Evolutionary conservation across 768 basidiomycete genomes (phyloP), one percentile per base, ranked within the genome.

Genomic region (Auriculariales sp.): DNA sequence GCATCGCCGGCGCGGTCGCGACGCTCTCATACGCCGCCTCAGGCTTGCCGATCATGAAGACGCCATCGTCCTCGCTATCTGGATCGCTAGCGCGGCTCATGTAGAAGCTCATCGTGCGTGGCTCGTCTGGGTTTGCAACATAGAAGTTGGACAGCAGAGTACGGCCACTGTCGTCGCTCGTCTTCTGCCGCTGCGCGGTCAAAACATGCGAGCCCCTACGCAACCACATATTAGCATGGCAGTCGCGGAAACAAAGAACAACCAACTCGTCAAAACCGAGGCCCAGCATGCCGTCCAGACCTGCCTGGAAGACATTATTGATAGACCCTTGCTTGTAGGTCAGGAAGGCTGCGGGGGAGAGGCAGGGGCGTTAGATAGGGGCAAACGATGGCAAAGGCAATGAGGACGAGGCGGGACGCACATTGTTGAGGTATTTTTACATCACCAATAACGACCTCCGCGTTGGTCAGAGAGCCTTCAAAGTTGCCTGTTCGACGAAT

Each of bases 41-140:
- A 53, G 58, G 58, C 48, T 56, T 58, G 39, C 57, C 55, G 51
- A 63, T 61, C 24, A 58, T 56, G 55, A 63, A 63, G 1, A 49
- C 48, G 28, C 62, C 61, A 24, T 57, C 58, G 15, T 56, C 51
- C 22, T 53, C 45, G 46, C 58, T 59, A 28, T 56, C 52, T 17
- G 53, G 47, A 46, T 54, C 58, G 51, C 51, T 47, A 19, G 55
- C 25, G 47, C 61, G 59, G 3, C 55, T 56, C 35, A 63, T 56
- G 25, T 50, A 52, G 25, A 62, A 56, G 50, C 58, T 57, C 57
- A 63, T 59, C 47, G 57, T 52, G 47, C 55, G 53, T 11, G 58
- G 57, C 33, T 55, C 50, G 39, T 53, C 34, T 24, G 46, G 36
- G 52, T 61, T 56, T 44, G 58, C 55, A 1, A 44, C 17, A 54